Evolutionary conservation across 148 eudicot species (phyloP).

Genomic region (Chenopodium berlandieri): DNA sequence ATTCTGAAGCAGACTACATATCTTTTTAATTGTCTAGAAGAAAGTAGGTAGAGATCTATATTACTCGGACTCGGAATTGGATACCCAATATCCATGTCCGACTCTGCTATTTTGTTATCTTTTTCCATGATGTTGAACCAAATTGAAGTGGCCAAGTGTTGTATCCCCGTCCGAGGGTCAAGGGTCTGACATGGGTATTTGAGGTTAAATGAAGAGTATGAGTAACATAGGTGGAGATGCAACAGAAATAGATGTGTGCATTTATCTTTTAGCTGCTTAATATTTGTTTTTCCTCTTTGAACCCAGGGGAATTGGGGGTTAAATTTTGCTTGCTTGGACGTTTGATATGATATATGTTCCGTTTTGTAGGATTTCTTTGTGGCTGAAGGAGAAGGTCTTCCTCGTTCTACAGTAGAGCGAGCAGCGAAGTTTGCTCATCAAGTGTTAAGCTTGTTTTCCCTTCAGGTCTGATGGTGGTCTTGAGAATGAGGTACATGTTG

Average conservation of each 20-base stretch:
- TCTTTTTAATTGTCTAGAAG: no score
- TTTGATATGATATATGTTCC: neutral
- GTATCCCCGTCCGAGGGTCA: no score
- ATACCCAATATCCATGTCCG: no score
- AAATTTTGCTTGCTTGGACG: neutral
- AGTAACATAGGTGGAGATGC: neutral
- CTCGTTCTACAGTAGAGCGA: constrained; percentile 75
- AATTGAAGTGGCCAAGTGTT: no score
- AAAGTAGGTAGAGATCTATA: no score
- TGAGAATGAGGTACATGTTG: neutral
- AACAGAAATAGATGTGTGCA: neutral
- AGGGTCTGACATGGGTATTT: no score
- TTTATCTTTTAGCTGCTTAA: neutral
- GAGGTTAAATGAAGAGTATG: no score
- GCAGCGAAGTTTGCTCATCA: constrained; percentile 75
- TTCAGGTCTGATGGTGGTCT: constrained; percentile 43
- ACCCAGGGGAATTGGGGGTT: neutral
- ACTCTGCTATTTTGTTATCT: no score
- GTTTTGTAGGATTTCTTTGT: constrained; percentile 74
- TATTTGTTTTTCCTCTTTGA: neutral
- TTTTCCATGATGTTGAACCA: no score
- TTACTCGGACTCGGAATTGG: no score
- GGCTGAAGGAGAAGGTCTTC: constrained; percentile 98
- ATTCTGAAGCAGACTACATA: neutral
- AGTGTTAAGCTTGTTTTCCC: constrained; percentile 66